A percentile compares a stretch with the other conserved stretches of the same genome.
phyloP scores from a whole-genome alignment of 2,329 filamentous ascomycete genomes.

The Exophiala viscosa region DNA sequence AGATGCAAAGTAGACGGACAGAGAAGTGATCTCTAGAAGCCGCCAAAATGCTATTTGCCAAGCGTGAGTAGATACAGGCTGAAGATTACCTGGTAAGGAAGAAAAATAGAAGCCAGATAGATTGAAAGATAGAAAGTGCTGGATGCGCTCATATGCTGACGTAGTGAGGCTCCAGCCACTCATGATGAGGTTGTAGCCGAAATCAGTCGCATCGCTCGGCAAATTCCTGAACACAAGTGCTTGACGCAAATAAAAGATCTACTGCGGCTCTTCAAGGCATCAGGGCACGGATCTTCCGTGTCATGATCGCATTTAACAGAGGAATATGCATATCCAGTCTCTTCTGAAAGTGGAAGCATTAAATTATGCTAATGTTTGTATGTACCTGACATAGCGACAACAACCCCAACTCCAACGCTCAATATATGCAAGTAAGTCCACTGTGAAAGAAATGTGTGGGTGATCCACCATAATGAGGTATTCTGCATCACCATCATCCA shows the following conservation, averaged over 20 bases:
- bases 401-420: slow-evolving; percentile 15
- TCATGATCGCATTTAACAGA: too few relatives aligned
- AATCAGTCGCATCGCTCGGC: neutral
- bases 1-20: too few relatives aligned
- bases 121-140: neutral
- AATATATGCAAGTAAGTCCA: slow-evolving; percentile 3
- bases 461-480: too few relatives aligned
- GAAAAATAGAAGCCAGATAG: neutral
- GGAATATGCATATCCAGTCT: too few relatives aligned
- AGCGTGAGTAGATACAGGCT: neutral
- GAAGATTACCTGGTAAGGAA: neutral
- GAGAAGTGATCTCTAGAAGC: neutral
- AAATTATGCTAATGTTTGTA: neutral
- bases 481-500: slow-evolving; percentile 43
- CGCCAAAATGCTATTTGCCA: too few relatives aligned
- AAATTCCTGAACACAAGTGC: neutral
- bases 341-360: neutral
- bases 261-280: too few relatives aligned
- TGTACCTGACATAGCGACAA: neutral
- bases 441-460: too few relatives aligned
- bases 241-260: too few relatives aligned
- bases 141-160: neutral
- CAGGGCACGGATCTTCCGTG: too few relatives aligned
- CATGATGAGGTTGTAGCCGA: neutral
- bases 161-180: neutral